Evolutionary conservation across 2,329 filamentous ascomycete genomes (phyloP).

Genomic region (Stagonosporopsis chrysanthemi): DNA sequence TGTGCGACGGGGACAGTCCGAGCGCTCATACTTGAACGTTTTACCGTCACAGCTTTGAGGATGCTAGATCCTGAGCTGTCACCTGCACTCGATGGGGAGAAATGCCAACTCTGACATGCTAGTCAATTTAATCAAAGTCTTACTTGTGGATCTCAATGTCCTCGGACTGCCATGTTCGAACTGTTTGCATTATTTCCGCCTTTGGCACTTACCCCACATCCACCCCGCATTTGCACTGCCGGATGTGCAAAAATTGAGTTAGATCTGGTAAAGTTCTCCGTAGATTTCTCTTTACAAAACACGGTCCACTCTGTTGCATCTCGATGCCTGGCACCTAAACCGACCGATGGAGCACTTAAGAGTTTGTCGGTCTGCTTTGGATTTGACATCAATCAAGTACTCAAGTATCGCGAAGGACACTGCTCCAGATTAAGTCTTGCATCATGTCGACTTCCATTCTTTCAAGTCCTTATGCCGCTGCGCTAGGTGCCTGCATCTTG

Average conservation of each 20-base stretch:
- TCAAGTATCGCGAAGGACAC: neutral
- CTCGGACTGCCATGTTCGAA: neutral
- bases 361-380: constrained; percentile 6
- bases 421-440: constrained; percentile 1
- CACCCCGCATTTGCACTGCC: constrained; percentile 24
- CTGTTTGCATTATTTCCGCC: neutral
- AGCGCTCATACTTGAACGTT: constrained; percentile 13
- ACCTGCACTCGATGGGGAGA: constrained; percentile 7
- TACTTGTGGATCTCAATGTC: neutral
- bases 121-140: neutral
- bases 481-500: constrained; percentile 33
- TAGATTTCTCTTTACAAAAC: constrained; percentile 18
- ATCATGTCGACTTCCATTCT: constrained; percentile 26
- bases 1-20: neutral
- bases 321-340: neutral
- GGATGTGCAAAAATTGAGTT: neutral
- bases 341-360: constrained; percentile 21
- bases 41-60: constrained; percentile 3
- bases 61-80: neutral
- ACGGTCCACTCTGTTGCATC: constrained; percentile 1
- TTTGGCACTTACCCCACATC: constrained; percentile 20
- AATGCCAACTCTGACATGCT: constrained; percentile 9
- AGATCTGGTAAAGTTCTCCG: constrained; percentile 27
- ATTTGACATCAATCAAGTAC: constrained; percentile 6
- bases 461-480: constrained; percentile 35